These are phyloP conservation scores for Cystobasidium pallidum DNA, from an alignment of 1,284 basidiomycete genomes.

Conservation along the genomic window DNA sequence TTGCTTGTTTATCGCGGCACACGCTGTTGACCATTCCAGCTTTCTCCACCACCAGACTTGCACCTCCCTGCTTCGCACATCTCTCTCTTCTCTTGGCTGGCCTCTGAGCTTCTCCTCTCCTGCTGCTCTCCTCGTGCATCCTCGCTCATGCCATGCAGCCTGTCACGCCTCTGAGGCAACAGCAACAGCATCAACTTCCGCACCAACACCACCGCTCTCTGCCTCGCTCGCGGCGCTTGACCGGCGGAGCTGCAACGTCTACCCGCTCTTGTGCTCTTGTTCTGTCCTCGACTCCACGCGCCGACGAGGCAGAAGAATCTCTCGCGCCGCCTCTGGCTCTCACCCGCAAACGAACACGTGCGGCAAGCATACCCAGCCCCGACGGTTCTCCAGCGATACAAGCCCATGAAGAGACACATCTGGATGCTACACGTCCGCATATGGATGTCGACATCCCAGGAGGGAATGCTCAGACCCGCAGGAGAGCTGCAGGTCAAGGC, in stretches of 20 bases:
- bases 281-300: not conserved
- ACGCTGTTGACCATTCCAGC: not conserved
- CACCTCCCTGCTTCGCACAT: no score
- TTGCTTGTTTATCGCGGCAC: conserved; percentile 1
- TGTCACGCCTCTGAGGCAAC: conserved; percentile 29
- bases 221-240: conserved; percentile 2
- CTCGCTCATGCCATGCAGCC: conserved; percentile 24
- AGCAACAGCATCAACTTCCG: not conserved
- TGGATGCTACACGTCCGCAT: not conserved
- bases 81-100: not conserved
- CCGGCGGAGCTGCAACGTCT: conserved; percentile 13
- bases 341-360: not conserved
- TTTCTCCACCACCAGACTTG: not conserved
- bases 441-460: not conserved
- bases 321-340: conserved; percentile 1
- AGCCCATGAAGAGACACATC: not conserved
- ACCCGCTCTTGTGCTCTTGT: not conserved
- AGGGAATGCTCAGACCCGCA: not conserved
- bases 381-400: not conserved
- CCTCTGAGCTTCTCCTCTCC: not conserved
- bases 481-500: not conserved
- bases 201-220: conserved; percentile 7
- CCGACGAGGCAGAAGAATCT: not conserved
- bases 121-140: not conserved
- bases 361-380: not conserved